phyloP scores from a whole-genome alignment of 2,329 filamentous ascomycete species.

The Pseudogymnoascus sp. region DNA sequence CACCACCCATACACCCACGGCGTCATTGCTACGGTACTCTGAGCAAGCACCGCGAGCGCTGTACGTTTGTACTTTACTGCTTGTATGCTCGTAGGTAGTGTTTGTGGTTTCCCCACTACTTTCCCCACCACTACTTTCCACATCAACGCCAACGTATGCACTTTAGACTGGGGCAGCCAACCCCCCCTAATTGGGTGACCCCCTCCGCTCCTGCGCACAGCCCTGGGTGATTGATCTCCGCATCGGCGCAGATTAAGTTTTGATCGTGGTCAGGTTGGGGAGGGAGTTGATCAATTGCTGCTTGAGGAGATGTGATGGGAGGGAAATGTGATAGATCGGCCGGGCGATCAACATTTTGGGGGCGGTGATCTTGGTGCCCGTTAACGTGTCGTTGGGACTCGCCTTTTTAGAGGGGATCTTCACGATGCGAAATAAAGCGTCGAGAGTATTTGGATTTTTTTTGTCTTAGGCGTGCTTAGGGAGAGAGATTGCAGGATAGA shows the following conservation, averaged over 20 bases:
- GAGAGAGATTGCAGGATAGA: not conserved
- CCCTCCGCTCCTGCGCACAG: not conserved
- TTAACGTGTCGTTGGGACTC: not conserved
- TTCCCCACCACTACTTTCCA: not conserved
- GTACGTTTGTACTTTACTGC: no score
- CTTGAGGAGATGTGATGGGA: not conserved
- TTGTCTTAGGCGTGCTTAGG: not conserved
- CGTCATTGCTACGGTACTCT: not conserved
- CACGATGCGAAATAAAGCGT: not conserved
- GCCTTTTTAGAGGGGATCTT: not conserved
- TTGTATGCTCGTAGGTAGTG: not conserved
- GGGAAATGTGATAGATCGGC: not conserved
- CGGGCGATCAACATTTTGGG: constrained; percentile 1
- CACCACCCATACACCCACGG: not conserved
- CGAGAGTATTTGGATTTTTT: not conserved
- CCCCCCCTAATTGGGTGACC: not conserved
- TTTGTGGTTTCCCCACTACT: not conserved
- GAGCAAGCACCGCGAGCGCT: not conserved
- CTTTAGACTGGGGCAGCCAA: not conserved
- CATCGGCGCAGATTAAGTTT: constrained; percentile 3
- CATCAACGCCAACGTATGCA: not conserved
- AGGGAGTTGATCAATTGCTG: constrained; percentile 3
- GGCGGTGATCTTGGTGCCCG: not conserved
- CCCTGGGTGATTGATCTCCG: not conserved
- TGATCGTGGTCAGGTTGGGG: not conserved